Evolutionary conservation across 2,329 filamentous ascomycete species (phyloP).

Genomic region (Diaporthe nobilis): DNA sequence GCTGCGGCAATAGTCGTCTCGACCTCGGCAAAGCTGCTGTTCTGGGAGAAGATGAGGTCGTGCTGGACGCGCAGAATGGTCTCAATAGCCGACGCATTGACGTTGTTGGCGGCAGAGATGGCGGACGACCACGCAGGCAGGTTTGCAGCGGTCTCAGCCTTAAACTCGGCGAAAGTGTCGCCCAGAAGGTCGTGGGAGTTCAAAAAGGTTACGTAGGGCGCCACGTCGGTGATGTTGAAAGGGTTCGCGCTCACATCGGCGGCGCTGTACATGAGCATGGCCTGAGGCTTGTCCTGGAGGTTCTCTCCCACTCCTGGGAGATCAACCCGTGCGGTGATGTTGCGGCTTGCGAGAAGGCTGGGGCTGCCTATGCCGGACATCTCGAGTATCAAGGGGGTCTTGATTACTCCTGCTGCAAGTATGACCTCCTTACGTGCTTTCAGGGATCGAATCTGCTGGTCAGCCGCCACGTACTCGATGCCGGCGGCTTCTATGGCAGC

Average conservation of each 20-base stretch:
- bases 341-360: background rate
- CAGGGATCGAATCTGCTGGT: background rate
- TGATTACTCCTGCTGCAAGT: background rate
- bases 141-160: background rate
- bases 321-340: conserved; percentile 2
- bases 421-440: conserved; percentile 21
- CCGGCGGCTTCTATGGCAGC: background rate
- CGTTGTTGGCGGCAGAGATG: conserved; percentile 4
- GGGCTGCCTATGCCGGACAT: conserved; percentile 25
- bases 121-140: conserved; percentile 4
- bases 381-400: conserved; percentile 11
- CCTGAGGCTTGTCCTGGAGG: background rate
- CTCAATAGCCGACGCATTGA: conserved; percentile 1
- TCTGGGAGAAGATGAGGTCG: background rate
- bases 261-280: background rate
- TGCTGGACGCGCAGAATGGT: conserved; percentile 1
- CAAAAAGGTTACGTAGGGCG: background rate
- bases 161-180: background rate
- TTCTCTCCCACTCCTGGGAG: conserved; percentile 25
- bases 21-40: conserved; percentile 42
- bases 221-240: background rate
- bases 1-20: conserved; percentile 51
- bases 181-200: conserved; percentile 3
- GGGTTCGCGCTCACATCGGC: background rate
- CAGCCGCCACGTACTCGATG: background rate